Conservation (phyloP, 805 yeast species). For the Schizosaccharomyces lindneri region DNA sequence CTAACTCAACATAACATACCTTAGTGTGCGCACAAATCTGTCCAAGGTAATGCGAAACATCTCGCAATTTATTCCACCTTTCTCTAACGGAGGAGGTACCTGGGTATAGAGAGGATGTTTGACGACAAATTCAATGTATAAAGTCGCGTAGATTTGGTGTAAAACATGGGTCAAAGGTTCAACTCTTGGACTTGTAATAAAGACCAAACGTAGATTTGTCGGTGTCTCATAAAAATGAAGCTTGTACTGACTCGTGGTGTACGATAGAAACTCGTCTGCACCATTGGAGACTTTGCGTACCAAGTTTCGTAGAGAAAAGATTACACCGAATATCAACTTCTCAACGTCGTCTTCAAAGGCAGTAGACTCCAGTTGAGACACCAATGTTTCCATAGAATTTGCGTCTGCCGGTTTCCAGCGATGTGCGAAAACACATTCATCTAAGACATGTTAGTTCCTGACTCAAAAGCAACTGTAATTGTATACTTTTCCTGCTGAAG, state of each 20-base stretch:
- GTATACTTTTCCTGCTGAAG: slow-evolving; percentile 65
- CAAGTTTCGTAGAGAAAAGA: slow-evolving; percentile 55
- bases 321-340: slow-evolving; percentile 63
- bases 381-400: neutral
- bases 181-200: slow-evolving; percentile 39
- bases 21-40: slow-evolving; percentile 15
- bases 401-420: slow-evolving; percentile 21
- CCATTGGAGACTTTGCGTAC: slow-evolving; percentile 27
- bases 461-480: neutral
- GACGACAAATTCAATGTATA: slow-evolving; percentile 36
- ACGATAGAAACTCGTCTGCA: slow-evolving; percentile 14
- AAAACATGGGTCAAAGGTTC: slow-evolving; percentile 32
- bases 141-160: slow-evolving; percentile 31
- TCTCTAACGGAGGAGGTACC: neutral
- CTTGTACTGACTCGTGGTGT: slow-evolving; percentile 40
- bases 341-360: slow-evolving; percentile 31
- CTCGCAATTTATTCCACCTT: neutral
- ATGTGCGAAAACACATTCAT: slow-evolving; percentile 55
- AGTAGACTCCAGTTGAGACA: slow-evolving; percentile 9
- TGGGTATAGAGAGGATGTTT: slow-evolving; percentile 31
- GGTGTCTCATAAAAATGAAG: slow-evolving; percentile 63
- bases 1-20: neutral
- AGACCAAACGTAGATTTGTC: slow-evolving; percentile 49
- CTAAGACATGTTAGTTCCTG: slow-evolving; percentile 10
- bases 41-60: slow-evolving; percentile 34